These are phyloP conservation scores for Gastrolobium villosum DNA, from an alignment of 306 rosid genomes.

Conservation along the genomic window DNA sequence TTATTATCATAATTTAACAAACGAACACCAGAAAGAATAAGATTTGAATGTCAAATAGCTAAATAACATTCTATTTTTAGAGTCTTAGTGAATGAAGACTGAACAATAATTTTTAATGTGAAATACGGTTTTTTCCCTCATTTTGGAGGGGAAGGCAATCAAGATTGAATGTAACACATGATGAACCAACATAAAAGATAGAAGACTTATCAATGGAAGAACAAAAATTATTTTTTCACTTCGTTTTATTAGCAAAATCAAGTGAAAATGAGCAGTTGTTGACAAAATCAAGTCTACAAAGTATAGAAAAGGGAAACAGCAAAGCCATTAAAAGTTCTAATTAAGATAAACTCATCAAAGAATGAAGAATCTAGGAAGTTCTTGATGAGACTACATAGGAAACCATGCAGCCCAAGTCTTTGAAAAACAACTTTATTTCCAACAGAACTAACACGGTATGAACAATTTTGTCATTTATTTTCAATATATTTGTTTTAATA, in stretches of 20 bases:
- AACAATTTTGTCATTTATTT: constrained; percentile 1
- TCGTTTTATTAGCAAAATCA: constrained; percentile 30
- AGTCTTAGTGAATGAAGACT: constrained; percentile 2
- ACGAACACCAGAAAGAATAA: constrained; percentile 28
- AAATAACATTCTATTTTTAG: constrained; percentile 3
- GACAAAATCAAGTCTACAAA: constrained; percentile 16
- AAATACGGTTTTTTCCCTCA: constrained; percentile 22
- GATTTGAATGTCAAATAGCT: constrained; percentile 32
- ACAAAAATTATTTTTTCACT: not conserved
- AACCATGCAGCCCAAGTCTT: constrained; percentile 1
- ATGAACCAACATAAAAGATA: constrained; percentile 31
- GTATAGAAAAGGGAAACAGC: not conserved
- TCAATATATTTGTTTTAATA: constrained; percentile 7
- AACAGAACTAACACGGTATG: not conserved
- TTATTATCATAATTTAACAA: constrained; percentile 40
- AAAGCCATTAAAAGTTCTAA: not conserved
- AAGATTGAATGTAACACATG: constrained; percentile 17
- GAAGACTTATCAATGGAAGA: constrained; percentile 5
- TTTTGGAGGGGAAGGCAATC: constrained; percentile 27
- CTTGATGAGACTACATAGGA: not conserved
- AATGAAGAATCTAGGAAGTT: constrained; percentile 12
- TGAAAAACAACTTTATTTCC: not conserved
- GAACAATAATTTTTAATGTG: not conserved
- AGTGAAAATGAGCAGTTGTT: constrained; percentile 10
- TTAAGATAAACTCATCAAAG: constrained; percentile 4